phyloP scores from a whole-genome alignment of 352 stramenopile genomes.

The Pilasporangium apinafurcum region DNA sequence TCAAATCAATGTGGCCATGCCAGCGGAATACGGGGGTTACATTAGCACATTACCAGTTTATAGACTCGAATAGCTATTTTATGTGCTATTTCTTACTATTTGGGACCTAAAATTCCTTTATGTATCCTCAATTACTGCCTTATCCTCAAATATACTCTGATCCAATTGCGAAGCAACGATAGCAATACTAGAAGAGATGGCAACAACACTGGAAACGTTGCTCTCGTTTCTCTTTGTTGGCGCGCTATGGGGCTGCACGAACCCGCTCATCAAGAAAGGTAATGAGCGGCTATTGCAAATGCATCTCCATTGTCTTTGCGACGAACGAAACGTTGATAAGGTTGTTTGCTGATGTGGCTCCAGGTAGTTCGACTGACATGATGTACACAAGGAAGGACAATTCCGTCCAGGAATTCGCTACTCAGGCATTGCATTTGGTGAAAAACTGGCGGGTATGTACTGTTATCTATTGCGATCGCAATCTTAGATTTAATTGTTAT shows the following conservation, averaged over 20 bases:
- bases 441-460: constrained; percentile 70
- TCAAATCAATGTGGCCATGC: too few species aligned
- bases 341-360: not conserved
- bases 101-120: too few species aligned
- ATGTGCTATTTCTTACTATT: too few species aligned
- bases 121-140: too few species aligned
- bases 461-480: too few species aligned
- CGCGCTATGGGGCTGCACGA: constrained; percentile 84
- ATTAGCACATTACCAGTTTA: too few species aligned
- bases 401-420: constrained; percentile 34
- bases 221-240: constrained; percentile 79
- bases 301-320: not conserved
- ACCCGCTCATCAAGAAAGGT: constrained; percentile 82
- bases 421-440: constrained; percentile 33
- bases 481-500: not conserved
- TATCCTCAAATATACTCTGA: too few species aligned
- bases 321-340: not conserved
- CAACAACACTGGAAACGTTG: constrained; percentile 18
- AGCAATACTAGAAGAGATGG: not conserved
- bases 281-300: not conserved
- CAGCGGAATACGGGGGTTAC: too few species aligned
- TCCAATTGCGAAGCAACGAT: not conserved
- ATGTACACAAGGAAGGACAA: constrained; percentile 65
- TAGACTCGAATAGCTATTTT: too few species aligned
- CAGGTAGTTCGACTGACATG: constrained; percentile 41